Evolutionary conservation across 192 early-diverging fungal genomes (phyloP).

Genomic region (Dissophora ornata): DNA sequence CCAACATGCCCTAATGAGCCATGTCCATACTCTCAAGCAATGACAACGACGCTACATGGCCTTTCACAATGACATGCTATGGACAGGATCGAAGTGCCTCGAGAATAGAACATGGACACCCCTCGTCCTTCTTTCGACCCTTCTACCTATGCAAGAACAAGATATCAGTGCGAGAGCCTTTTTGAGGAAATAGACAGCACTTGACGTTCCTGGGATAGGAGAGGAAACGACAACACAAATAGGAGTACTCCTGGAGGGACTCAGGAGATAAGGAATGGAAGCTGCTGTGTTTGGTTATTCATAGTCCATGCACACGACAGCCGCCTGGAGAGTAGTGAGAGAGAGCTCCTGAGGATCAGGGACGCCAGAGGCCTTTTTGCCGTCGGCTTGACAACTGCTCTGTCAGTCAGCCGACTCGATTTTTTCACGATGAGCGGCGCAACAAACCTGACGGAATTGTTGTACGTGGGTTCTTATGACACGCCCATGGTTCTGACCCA

Average conservation of each 20-base stretch:
- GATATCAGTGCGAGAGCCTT: neutral
- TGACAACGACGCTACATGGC: too few species aligned
- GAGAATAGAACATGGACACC: conserved; percentile 15
- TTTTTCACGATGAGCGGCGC: too few species aligned
- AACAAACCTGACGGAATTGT: too few species aligned
- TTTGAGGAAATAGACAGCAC: neutral
- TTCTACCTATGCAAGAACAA: neutral
- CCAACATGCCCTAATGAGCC: too few species aligned
- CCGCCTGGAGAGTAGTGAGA: neutral
- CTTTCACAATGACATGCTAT: too few species aligned
- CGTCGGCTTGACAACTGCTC: neutral
- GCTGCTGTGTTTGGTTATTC: conserved; percentile 11
- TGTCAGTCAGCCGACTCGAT: neutral
- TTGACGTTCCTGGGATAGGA: neutral
- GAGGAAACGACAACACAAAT: neutral
- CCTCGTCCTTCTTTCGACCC: neutral
- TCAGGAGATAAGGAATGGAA: neutral
- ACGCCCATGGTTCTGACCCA: neutral
- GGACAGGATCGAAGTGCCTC: neutral
- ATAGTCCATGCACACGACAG: neutral
- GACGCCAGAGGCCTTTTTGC: neutral
- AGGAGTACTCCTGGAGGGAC: neutral
- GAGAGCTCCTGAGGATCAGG: neutral
- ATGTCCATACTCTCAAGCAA: too few species aligned
- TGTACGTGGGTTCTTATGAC: too few species aligned